A percentile compares a stretch with the other conserved stretches of the same genome.
Evolutionary conservation across 2,329 filamentous ascomycete species (phyloP).

Genomic region (Grosmannia huntii): DNA sequence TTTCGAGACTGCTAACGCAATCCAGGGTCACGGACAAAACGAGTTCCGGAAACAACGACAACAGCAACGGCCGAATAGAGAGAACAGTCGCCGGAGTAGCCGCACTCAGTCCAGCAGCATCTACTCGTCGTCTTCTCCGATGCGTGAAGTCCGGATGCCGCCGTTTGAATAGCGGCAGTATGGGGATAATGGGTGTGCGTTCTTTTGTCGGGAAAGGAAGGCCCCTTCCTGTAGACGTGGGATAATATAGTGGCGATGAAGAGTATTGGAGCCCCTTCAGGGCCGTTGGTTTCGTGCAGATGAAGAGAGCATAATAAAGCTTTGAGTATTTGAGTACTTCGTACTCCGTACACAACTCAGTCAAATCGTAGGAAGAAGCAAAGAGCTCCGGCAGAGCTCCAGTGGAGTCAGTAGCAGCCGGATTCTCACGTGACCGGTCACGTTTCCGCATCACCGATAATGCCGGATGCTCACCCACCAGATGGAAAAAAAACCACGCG

Average conservation of each 20-base stretch:
- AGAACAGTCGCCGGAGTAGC: neutral
- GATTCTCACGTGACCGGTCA: slow-evolving; percentile 1
- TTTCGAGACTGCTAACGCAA: neutral
- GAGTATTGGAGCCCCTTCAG: neutral
- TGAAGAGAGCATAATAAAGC: neutral
- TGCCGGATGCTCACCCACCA: neutral
- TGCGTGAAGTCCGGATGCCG: neutral
- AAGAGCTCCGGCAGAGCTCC: neutral
- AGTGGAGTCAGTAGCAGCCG: neutral
- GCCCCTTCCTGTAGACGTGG: neutral
- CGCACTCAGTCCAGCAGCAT: neutral
- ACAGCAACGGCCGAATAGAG: neutral
- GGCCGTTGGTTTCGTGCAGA: neutral
- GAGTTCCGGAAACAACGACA: neutral
- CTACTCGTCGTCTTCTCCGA: neutral
- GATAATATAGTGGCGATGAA: neutral
- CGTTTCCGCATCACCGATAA: neutral
- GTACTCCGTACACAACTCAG: no score
- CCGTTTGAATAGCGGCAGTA: neutral
- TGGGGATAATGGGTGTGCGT: neutral
- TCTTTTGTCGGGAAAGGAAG: no score
- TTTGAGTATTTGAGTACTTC: no score
- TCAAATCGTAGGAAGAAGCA: no score
- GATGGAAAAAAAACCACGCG: slow-evolving; percentile 5
- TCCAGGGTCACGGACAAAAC: neutral